These are phyloP conservation scores for Trypanosoma lewisi DNA, from an alignment of 208 protist species.

Conservation along the genomic window DNA sequence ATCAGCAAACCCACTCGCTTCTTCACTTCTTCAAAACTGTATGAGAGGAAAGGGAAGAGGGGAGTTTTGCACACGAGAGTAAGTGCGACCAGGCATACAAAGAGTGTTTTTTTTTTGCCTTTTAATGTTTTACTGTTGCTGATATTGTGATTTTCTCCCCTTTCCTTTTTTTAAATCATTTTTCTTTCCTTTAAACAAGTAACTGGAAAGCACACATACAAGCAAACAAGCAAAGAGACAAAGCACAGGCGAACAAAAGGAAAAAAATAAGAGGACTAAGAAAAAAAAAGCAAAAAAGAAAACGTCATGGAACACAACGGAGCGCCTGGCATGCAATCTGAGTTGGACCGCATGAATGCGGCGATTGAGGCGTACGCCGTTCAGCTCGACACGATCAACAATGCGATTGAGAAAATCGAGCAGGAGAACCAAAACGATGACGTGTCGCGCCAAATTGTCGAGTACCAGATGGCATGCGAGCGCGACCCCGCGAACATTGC, in stretches of 20 bases:
- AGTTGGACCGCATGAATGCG: slow-evolving; percentile 63
- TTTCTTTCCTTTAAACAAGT: neutral
- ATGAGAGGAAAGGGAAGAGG: too few relatives aligned
- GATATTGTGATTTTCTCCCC: slow-evolving; percentile 8
- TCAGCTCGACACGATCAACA: slow-evolving; percentile 53
- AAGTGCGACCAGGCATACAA: too few relatives aligned
- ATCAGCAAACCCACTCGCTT: neutral
- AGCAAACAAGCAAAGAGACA: neutral
- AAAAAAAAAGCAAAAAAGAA: slow-evolving; percentile 11
- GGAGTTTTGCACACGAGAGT: too few relatives aligned
- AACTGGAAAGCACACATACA: neutral
- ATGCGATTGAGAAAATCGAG: slow-evolving; percentile 43
- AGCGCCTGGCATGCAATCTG: slow-evolving; percentile 31
- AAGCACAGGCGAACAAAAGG: neutral
- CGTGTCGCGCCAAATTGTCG: slow-evolving; percentile 57
- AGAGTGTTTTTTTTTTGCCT: too few relatives aligned
- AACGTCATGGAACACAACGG: slow-evolving; percentile 2
- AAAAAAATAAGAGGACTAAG: neutral
- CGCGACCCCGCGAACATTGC: slow-evolving; percentile 51
- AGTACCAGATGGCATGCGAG: slow-evolving; percentile 45
- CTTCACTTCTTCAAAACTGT: slow-evolving; percentile 13
- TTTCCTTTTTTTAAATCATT: slow-evolving; percentile 9
- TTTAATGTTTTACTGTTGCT: slow-evolving; percentile 4
- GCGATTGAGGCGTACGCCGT: slow-evolving; percentile 50
- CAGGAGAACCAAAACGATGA: slow-evolving; percentile 73